Base-by-base conservation (phyloP, 164 flowering plant species). In the Berberis vulgaris region DNA sequence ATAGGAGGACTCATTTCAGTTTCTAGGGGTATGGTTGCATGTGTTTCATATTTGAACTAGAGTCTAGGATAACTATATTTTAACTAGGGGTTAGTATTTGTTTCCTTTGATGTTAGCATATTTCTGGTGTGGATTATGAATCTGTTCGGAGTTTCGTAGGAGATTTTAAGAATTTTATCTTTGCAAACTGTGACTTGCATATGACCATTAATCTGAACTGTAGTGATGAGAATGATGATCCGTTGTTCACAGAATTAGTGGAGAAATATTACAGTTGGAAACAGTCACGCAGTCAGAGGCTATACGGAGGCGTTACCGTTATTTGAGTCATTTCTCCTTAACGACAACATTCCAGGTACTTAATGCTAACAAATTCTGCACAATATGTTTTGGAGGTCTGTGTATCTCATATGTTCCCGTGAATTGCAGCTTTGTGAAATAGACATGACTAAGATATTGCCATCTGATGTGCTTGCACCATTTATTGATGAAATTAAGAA, bases 401-500 rank as follows among this genome's bases (percentile, higher is more conserved):
- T 26, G 26, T 26, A 26, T 62, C 60, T 62, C 44, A 52, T 39
- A 12, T 54, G 49, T 5, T 7, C 1, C 53, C 10, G 9, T 26
- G 11, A 43, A 55, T 42, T 76, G 62, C 89, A 93, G 97, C 83
- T 94, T 43, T 91, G 96, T 79, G 99, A 94, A 75, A 87, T 94
- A 76, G 91, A 91, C 80, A 64, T 91, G 71, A 74, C 79, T 57
- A 74, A 71, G 52, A 57, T 75, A 12, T 68, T 94, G 67, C 97
- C 97, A 71, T 71, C 82, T 57, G 83, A 77, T 62, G 78, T 96
- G 39, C 71, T 94, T 64, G 59, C 78, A 54, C 99, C 96, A 50
- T 94, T 91, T 68, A 80, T 84, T 73, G 92, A 87, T 77, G 97
- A 94, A 77, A 89, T 94, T 69, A 87, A 79, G 83, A 94, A 83